Base-by-base conservation (phyloP, 2,329 filamentous ascomycete species). In the Parafenestella ontariensis region DNA sequence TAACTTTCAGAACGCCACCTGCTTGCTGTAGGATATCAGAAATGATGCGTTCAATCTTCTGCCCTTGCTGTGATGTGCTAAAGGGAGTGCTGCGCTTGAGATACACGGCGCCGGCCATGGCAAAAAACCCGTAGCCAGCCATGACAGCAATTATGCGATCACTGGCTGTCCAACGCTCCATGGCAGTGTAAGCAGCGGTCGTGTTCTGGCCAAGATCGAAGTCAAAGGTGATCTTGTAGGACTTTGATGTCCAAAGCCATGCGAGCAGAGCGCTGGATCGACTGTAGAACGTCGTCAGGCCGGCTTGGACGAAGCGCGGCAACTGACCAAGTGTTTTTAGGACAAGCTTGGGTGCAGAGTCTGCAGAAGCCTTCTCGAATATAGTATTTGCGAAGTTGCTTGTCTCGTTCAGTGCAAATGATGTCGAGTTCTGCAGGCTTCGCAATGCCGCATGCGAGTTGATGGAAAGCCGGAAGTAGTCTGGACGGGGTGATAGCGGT, bases 1-100 rank as follows among this genome's bases (percentile, higher is more conserved):
- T 96, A 20, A 99, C 95, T 76, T 99, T 99, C 82, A 97, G 87
- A 9, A 99, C 94, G 13, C 96, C 95, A 37, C 95, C 96, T 43
- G 95, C 95, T 81, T 99, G 96, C 59, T 92, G 89, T 20, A 99
- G 82, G 1, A 88, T 83, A 59, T 98, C 94, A 21, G 94, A 89
- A 37, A 97, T 76, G 7, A 88, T 84, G 21, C 89, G 89, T 73
- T 98, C 93, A 3, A 85, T 76, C 57, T 80, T 81, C 53, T 84
- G 83, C 4, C 81, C 81, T 46, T 82, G 76, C 43, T 81, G 79
- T 3, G 81, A 80, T 23, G 78, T 78, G 49, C 88, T 87, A 59
- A 96, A 84, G 0, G 90, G 86, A 5, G 84, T 84, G 23, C 89
- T 89, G 53, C 89, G 83, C 52, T 87, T 88, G 26, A 98, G 82